A percentile compares a stretch with the other conserved stretches of the same genome.
These are phyloP conservation scores for Boletellus ananiceps DNA, from an alignment of 768 basidiomycete genomes.

Conservation along the genomic window DNA sequence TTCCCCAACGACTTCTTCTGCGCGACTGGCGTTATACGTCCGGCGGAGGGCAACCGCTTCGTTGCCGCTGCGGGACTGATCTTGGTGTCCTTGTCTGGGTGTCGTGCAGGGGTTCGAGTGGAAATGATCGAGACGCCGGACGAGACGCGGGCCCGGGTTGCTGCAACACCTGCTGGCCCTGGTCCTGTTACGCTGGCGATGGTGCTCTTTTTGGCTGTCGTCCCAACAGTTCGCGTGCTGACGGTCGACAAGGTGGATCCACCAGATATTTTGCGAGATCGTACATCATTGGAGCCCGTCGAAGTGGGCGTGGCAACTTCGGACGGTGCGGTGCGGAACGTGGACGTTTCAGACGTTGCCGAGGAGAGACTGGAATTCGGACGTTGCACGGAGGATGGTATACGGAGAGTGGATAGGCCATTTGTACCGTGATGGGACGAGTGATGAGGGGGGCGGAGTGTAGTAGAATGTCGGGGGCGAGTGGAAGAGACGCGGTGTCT, in stretches of 20 bases:
- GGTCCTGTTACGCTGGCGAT: not conserved
- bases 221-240: slow-evolving; percentile 31
- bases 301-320: slow-evolving; percentile 29
- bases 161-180: slow-evolving; percentile 9
- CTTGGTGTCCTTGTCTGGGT: slow-evolving; percentile 22
- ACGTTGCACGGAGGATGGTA: slow-evolving; percentile 25
- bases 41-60: slow-evolving; percentile 21
- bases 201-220: slow-evolving; percentile 15
- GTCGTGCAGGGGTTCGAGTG: slow-evolving; percentile 23
- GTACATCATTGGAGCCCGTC: slow-evolving; percentile 18
- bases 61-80: slow-evolving; percentile 18
- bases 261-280: slow-evolving; percentile 27
- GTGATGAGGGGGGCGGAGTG: slow-evolving; percentile 24
- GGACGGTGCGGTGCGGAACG: slow-evolving; percentile 30
- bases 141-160: slow-evolving; percentile 18
- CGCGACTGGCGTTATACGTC: slow-evolving; percentile 21
- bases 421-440: slow-evolving; percentile 16
- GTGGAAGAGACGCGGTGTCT: slow-evolving; percentile 16
- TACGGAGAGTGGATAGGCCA: slow-evolving; percentile 27
- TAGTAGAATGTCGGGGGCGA: slow-evolving; percentile 19
- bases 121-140: slow-evolving; percentile 27
- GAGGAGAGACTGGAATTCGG: slow-evolving; percentile 29
- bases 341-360: slow-evolving; percentile 26
- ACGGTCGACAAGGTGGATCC: slow-evolving; percentile 29
- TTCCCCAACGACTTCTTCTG: slow-evolving; percentile 18